Conservation (phyloP, 1,139 yeast species). For the Geotrichum candidum region DNA sequence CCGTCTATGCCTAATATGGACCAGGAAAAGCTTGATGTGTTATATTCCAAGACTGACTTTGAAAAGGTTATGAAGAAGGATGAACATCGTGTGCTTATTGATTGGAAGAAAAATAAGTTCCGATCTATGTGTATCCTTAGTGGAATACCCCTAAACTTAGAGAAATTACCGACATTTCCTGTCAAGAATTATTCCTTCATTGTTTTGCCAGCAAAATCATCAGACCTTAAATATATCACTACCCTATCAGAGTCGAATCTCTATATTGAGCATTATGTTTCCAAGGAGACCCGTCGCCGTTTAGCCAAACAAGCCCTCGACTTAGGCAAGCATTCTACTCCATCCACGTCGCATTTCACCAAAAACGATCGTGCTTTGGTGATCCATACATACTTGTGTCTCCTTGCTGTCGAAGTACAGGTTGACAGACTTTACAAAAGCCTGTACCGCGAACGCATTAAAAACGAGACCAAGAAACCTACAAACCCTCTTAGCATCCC, state of each 20-base stretch:
- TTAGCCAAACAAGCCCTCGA: constrained; percentile 36
- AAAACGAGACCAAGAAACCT: constrained; percentile 7
- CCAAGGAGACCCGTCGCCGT: constrained; percentile 34
- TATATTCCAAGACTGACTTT: constrained; percentile 47
- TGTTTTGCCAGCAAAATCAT: constrained; percentile 41
- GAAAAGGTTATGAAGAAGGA: constrained; percentile 41
- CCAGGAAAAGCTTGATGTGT: constrained; percentile 44
- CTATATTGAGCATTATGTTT: constrained; percentile 48
- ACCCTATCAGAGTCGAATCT: constrained; percentile 42
- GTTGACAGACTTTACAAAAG: constrained; percentile 54
- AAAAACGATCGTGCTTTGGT: constrained; percentile 44
- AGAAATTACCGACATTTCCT: constrained; percentile 31
- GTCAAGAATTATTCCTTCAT: constrained; percentile 41
- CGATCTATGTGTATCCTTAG: constrained; percentile 52
- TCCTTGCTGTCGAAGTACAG: constrained; percentile 54
- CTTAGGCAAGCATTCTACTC: constrained; percentile 13
- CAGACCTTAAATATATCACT: constrained; percentile 43
- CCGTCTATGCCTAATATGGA: constrained; percentile 25
- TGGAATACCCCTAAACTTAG: constrained; percentile 38
- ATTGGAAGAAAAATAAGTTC: constrained; percentile 59
- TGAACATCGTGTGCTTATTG: constrained; percentile 57
- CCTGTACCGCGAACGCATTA: constrained; percentile 16
- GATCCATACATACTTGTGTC: constrained; percentile 44
- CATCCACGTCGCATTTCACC: constrained; percentile 24
- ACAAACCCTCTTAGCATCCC: constrained; percentile 9